These are phyloP conservation scores for Exophiala xenobiotica DNA, from an alignment of 2,329 filamentous ascomycete species.

Conservation along the genomic window DNA sequence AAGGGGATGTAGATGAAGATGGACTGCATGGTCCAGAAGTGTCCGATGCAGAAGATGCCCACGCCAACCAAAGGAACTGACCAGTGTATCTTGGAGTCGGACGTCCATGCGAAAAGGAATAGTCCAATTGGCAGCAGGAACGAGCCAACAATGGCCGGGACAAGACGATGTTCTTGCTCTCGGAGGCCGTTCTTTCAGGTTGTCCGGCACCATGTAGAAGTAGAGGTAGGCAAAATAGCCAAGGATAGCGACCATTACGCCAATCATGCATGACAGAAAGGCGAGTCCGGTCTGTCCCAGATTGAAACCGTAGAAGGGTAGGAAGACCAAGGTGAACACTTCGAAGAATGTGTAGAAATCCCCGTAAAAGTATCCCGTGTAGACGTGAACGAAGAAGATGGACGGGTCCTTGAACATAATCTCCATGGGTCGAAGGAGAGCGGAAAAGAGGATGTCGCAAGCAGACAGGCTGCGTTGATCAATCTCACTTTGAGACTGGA, in stretches of 20 bases:
- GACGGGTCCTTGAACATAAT: slow-evolving; percentile 62
- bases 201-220: slow-evolving; percentile 66
- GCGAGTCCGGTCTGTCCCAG: slow-evolving; percentile 58
- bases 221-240: slow-evolving; percentile 60
- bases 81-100: slow-evolving; percentile 36
- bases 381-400: slow-evolving; percentile 60
- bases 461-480: slow-evolving; percentile 55
- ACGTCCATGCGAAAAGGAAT: slow-evolving; percentile 20
- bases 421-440: slow-evolving; percentile 58
- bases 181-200: slow-evolving; percentile 34
- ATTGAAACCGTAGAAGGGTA: slow-evolving; percentile 58
- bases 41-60: slow-evolving; percentile 19
- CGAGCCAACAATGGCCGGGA: slow-evolving; percentile 61
- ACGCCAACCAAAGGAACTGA: slow-evolving; percentile 29
- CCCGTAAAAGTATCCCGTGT: slow-evolving; percentile 57
- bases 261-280: slow-evolving; percentile 60
- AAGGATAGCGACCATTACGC: slow-evolving; percentile 52
- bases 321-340: slow-evolving; percentile 63
- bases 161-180: slow-evolving; percentile 44
- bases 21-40: slow-evolving; percentile 27
- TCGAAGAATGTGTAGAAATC: slow-evolving; percentile 58
- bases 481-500: slow-evolving; percentile 64
- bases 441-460: slow-evolving; percentile 48
- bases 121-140: slow-evolving; percentile 37
- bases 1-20: slow-evolving; percentile 30